Percentiles rank a stretch among this genome's conserved stretches.
Evolutionary conservation across 257 asterid species (phyloP).

Genomic region (Orobanche coerulescens): DNA sequence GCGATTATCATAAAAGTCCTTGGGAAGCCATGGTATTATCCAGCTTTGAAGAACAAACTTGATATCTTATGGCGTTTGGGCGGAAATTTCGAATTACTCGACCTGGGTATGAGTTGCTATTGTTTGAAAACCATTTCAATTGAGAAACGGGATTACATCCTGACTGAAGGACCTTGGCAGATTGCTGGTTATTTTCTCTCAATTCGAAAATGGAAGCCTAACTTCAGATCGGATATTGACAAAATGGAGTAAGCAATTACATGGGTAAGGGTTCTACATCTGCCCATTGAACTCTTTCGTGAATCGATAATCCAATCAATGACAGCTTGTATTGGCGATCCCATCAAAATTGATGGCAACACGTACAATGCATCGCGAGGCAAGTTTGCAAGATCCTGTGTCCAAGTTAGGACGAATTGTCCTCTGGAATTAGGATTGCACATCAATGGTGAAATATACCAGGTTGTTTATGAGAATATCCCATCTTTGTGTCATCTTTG

Average conservation of each 20-base stretch:
- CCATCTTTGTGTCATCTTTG: background rate
- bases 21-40: too few relatives aligned
- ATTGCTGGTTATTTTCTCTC: background rate
- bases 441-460: background rate
- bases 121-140: too few relatives aligned
- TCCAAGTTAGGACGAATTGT: background rate
- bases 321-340: background rate
- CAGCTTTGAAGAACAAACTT: too few relatives aligned
- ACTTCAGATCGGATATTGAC: background rate
- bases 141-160: background rate
- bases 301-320: background rate
- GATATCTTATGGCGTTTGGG: too few relatives aligned
- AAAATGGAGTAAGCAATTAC: background rate
- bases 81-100: too few relatives aligned
- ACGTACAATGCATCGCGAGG: too few relatives aligned
- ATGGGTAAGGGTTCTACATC: background rate
- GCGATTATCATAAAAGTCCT: too few relatives aligned
- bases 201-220: background rate
- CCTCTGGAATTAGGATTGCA: background rate
- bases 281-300: background rate
- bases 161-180: background rate
- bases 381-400: background rate
- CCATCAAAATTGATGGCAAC: too few relatives aligned
- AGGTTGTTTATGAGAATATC: background rate
- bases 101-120: too few relatives aligned